Base-by-base conservation (phyloP, 441 rosid genomes). In the Corymbia citriodora region DNA sequence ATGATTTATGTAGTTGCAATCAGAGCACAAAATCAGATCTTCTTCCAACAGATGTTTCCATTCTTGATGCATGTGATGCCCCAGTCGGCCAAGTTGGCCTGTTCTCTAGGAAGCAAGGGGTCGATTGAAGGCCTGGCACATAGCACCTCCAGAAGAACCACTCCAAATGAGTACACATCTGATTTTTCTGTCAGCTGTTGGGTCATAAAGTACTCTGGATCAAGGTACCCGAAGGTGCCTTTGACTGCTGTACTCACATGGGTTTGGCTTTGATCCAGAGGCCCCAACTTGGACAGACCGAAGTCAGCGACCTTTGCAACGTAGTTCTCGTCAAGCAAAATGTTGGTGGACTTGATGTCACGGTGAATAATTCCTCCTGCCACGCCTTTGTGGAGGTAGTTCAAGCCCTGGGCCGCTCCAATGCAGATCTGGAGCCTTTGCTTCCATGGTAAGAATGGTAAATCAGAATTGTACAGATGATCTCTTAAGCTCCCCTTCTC, bases 151-250 rank as follows among this genome's bases (percentile, higher is more conserved):
- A 33, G 33, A 33, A 33, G 33, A 33, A 33, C 33, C 33, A 33
- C 33, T 33, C 33, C 33, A 33, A 33, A 33, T 33, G 33, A 33
- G 91, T 94, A 94, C 31, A 94, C 94, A 70, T 93, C 94, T 0
- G 94, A 94, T 92, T 94, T 94, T 40, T 94, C 93, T 9, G 95
- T 94, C 90, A 92, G 82, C 25, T 91, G 92, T 31, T 91, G 94
- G 53, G 93, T 90, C 88, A 82, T 93, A 59, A 93, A 92, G 90
- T 93, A 93, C 45, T 94, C 95, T 27, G 94, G 95, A 90, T 93
- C 95, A 45, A 95, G 93, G 90, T 95, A 95, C 16, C 96, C 96
- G 13, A 95, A 91, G 19, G 94, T 94, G 14, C 96, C 95, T 90
- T 94, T 93, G 52, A 94, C 90, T 29, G 74, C 89, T 40, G 94